Conservation (phyloP, 129 eudicot species). For the carrot (Daucus carota) region DNA sequence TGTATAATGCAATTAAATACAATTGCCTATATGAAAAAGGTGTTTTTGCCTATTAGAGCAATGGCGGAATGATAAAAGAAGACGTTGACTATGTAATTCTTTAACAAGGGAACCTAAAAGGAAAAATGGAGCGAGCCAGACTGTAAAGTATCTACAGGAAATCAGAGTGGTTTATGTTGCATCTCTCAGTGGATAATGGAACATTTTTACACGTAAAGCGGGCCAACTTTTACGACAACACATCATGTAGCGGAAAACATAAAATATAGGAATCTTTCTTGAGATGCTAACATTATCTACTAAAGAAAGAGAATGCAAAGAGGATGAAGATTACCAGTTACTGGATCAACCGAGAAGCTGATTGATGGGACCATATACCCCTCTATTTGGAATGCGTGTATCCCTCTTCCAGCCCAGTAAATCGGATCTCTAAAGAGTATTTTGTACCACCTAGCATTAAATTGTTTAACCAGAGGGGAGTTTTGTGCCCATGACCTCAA, state of each 20-base stretch:
- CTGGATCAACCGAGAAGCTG: conserved; percentile 46
- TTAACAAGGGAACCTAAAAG: neutral
- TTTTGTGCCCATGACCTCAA: too few species aligned
- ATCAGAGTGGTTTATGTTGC: neutral
- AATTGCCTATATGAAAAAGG: too few species aligned
- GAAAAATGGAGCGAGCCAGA: neutral
- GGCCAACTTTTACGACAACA: neutral
- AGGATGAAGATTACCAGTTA: conserved; percentile 20
- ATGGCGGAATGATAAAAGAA: neutral
- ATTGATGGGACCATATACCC: too few species aligned
- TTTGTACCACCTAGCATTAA: too few species aligned
- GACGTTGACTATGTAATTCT: neutral
- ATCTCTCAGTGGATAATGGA: neutral
- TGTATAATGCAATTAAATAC: too few species aligned
- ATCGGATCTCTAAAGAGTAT: too few species aligned
- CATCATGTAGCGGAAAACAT: neutral
- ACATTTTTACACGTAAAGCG: neutral
- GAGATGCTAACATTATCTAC: neutral
- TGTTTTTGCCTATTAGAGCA: too few species aligned
- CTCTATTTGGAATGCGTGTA: too few species aligned
- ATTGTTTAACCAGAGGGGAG: too few species aligned
- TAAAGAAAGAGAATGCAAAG: neutral
- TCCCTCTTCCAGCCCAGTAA: too few species aligned
- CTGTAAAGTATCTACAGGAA: neutral
- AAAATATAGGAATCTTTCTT: neutral